phyloP scores from a whole-genome alignment of 352 stramenopile species.

The Globisporangium okanoganense region DNA sequence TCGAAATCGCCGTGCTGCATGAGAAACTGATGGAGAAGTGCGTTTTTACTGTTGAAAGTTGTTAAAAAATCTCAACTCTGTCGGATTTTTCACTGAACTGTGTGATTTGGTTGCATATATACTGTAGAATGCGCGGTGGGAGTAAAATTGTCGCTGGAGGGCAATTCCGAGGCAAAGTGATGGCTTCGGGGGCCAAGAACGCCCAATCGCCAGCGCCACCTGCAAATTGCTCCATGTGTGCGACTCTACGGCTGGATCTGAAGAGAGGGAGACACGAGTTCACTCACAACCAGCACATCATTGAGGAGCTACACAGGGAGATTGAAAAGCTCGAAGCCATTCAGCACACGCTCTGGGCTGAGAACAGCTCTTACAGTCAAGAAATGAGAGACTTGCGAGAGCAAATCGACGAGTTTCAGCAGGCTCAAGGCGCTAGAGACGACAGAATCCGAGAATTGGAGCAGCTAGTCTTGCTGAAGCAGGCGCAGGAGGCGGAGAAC shows the following conservation, averaged over 20 bases:
- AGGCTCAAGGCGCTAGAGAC: slow-evolving; percentile 13
- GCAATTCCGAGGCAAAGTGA: slow-evolving; percentile 28
- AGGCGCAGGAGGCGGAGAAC: neutral
- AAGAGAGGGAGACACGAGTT: slow-evolving; percentile 19
- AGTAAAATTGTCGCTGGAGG: slow-evolving; percentile 35
- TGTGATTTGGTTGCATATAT: neutral
- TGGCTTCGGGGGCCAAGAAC: neutral
- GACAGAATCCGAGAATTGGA: slow-evolving; percentile 16
- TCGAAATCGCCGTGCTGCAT: slow-evolving; percentile 24
- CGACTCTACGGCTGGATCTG: slow-evolving; percentile 15
- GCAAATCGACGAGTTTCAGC: slow-evolving; percentile 17
- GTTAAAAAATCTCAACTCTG: neutral
- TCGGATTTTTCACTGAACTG: neutral
- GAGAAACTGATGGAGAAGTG: slow-evolving; percentile 35
- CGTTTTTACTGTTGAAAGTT: neutral
- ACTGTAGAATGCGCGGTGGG: slow-evolving; percentile 28
- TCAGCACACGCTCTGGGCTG: slow-evolving; percentile 27
- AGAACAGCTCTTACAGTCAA: slow-evolving; percentile 15
- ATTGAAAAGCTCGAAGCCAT: slow-evolving; percentile 26
- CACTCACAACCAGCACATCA: slow-evolving; percentile 9
- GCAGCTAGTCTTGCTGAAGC: slow-evolving; percentile 12
- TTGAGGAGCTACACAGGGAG: slow-evolving; percentile 23
- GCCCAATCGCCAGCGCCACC: neutral
- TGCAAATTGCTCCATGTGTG: slow-evolving; percentile 18
- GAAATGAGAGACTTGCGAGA: slow-evolving; percentile 25